Percentiles rank a stretch among this genome's conserved stretches.
Evolutionary conservation across 331 rosid species (phyloP).

Genomic region (Malus hybrid): DNA sequence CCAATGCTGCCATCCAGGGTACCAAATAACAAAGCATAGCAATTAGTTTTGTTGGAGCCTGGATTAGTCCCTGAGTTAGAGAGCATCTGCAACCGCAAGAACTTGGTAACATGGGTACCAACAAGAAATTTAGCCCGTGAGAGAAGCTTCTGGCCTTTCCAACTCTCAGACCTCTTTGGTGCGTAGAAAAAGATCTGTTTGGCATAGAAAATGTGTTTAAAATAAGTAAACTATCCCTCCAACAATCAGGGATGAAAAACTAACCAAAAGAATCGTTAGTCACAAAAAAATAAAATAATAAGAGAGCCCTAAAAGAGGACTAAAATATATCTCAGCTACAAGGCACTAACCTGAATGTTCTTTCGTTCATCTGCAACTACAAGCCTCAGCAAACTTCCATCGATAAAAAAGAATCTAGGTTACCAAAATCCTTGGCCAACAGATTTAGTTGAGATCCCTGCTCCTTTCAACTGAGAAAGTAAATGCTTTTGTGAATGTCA

Average conservation of each 20-base stretch:
- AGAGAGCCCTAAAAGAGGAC: not conserved
- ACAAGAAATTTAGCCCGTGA: conserved; percentile 92
- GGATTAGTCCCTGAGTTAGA: conserved; percentile 49
- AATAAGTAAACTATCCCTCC: conserved; percentile 18
- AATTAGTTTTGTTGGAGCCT: conserved; percentile 82
- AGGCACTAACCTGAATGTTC: conserved; percentile 61
- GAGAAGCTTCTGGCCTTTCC: conserved; percentile 99
- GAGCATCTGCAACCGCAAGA: conserved; percentile 87
- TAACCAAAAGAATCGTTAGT: not conserved
- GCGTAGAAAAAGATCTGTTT: conserved; percentile 90
- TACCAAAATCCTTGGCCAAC: conserved; percentile 87
- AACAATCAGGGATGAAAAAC: not conserved
- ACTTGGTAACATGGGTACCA: conserved; percentile 82
- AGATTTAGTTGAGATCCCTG: conserved; percentile 87
- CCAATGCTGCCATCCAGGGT: conserved; percentile 87
- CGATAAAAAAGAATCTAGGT: conserved; percentile 86
- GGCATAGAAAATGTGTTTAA: not conserved
- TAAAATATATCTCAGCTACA: not conserved
- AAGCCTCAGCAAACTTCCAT: conserved; percentile 86
- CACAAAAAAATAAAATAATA: not conserved
- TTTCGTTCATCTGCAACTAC: conserved; percentile 72
- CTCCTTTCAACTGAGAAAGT: conserved; percentile 90
- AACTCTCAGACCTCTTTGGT: conserved; percentile 92
- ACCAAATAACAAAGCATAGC: conserved; percentile 81
- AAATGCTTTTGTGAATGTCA: conserved; percentile 81